Conservation (phyloP, 2,329 filamentous ascomycete genomes). For the Colletotrichum coccodes region DNA sequence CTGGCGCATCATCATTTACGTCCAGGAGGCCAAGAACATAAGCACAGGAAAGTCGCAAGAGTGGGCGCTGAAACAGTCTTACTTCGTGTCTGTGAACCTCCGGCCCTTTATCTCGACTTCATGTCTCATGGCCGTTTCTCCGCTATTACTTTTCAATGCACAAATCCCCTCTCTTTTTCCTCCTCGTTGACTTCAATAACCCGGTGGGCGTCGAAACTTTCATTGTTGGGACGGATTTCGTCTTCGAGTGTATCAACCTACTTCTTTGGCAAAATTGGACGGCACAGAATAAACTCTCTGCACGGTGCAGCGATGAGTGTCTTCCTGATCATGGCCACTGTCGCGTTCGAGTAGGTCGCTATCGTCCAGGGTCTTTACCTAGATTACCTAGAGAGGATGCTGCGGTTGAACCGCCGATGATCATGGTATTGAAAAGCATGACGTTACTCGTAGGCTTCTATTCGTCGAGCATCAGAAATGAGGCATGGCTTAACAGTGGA, state of each 20-base stretch:
- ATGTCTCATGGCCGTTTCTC: constrained; percentile 62
- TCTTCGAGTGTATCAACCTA: constrained; percentile 60
- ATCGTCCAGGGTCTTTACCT: constrained; percentile 54
- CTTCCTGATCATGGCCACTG: constrained; percentile 51
- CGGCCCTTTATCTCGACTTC: constrained; percentile 57
- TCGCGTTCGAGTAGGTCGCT: constrained; percentile 57
- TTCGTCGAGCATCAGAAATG: constrained; percentile 56
- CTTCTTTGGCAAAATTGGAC: constrained; percentile 56
- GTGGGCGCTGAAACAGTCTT: constrained; percentile 56
- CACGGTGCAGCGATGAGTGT: constrained; percentile 55
- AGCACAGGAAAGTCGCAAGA: constrained; percentile 51
- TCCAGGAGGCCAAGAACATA: constrained; percentile 50
- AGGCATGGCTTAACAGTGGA: constrained; percentile 57
- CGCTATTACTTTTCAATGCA: constrained; percentile 65
- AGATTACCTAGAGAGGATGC: constrained; percentile 46
- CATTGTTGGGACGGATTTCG: constrained; percentile 57
- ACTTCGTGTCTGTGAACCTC: constrained; percentile 53
- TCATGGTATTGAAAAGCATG: constrained; percentile 52
- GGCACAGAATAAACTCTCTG: constrained; percentile 54
- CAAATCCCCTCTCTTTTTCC: constrained; percentile 60
- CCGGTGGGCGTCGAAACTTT: constrained; percentile 57
- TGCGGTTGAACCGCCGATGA: constrained; percentile 42
- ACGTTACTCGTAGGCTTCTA: constrained; percentile 55
- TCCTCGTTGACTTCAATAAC: constrained; percentile 59
- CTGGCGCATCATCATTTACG: constrained; percentile 48